Conservation (phyloP, 2,329 filamentous ascomycete species). For the Elsinoe ampelina region DNA sequence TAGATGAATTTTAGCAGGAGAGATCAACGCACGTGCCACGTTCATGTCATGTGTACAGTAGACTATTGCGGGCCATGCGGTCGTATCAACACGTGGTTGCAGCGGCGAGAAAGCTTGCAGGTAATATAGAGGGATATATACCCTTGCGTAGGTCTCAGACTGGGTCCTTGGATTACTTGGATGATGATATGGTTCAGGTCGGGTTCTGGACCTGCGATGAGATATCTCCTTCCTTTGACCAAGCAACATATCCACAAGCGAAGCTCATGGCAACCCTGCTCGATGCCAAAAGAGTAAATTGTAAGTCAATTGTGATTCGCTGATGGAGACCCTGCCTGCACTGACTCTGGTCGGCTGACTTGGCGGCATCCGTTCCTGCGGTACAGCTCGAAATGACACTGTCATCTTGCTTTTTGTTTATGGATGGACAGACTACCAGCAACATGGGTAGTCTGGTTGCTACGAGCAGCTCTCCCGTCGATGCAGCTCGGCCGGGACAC, state of each 20-base stretch:
- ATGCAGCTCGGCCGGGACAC: too few relatives aligned
- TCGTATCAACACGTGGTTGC: neutral
- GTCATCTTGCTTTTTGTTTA: neutral
- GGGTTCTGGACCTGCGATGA: too few relatives aligned
- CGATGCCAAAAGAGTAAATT: neutral
- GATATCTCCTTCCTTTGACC: neutral
- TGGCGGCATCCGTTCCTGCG: neutral
- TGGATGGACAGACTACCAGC: neutral
- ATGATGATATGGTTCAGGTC: neutral
- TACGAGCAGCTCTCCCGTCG: neutral
- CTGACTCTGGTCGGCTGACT: conserved; percentile 4
- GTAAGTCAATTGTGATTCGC: neutral
- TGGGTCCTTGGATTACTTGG: neutral
- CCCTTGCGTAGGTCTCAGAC: neutral
- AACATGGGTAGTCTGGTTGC: neutral
- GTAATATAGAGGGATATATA: neutral
- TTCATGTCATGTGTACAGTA: too few relatives aligned
- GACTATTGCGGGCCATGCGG: neutral
- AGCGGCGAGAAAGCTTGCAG: neutral
- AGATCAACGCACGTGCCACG: too few relatives aligned
- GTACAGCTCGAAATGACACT: neutral
- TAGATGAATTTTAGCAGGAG: too few relatives aligned
- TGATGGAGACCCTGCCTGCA: neutral
- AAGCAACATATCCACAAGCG: neutral
- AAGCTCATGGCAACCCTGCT: neutral